These are phyloP conservation scores for Besnoitia besnoiti DNA, from an alignment of 169 alveolate genomes.

Conservation along the genomic window DNA sequence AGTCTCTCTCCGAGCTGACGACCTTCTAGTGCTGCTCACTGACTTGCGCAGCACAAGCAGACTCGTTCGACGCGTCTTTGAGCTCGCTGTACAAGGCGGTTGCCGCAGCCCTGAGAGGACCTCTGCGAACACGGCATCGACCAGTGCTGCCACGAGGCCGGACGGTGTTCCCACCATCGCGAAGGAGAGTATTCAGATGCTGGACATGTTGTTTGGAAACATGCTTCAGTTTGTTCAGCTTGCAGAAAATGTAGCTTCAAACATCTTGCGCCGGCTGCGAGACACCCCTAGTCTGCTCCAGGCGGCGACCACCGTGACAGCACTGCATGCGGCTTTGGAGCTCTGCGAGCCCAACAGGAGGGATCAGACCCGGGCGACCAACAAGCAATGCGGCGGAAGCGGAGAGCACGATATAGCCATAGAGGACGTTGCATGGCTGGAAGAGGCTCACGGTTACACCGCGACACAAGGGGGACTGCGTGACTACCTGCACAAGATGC, in stretches of 20 bases:
- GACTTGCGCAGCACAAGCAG: neutral
- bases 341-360: neutral
- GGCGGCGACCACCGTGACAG: neutral
- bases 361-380: too few species aligned
- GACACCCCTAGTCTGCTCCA: neutral
- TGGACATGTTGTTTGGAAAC: neutral
- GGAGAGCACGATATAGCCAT: too few species aligned
- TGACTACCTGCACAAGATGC: too few species aligned
- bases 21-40: neutral
- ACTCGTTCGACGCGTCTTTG: neutral
- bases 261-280: neutral
- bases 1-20: neutral
- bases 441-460: too few species aligned
- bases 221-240: constrained; percentile 6
- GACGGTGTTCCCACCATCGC: neutral
- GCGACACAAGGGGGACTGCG: too few species aligned
- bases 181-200: neutral
- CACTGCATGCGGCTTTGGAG: neutral
- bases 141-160: neutral
- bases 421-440: too few species aligned
- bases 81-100: neutral
- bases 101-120: neutral
- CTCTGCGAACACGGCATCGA: neutral
- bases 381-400: too few species aligned
- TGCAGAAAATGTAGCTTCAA: neutral